Conservation (phyloP, 805 yeast species). For the Cyberlindnera subsufficiens region DNA sequence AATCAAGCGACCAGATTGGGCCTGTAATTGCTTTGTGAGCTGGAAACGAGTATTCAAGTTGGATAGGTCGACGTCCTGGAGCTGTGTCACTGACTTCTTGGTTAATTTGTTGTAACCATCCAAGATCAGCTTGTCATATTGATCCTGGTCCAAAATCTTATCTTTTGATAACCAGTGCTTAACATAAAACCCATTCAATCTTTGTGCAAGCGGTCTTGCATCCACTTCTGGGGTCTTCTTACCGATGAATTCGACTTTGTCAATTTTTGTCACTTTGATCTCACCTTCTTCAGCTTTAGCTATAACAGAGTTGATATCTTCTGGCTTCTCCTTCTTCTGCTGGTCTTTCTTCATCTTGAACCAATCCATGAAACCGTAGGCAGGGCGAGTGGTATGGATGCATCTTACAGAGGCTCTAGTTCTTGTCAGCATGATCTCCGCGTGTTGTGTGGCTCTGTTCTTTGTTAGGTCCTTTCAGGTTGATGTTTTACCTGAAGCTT, state of each 20-base stretch:
- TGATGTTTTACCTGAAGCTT: no score
- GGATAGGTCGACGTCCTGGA: constrained; percentile 16
- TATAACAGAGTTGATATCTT: constrained; percentile 26
- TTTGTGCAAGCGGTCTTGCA: constrained; percentile 9
- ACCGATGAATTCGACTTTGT: constrained; percentile 25
- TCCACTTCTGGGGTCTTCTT: constrained; percentile 10
- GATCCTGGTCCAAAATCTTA: constrained; percentile 22
- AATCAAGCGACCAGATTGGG: constrained; percentile 30
- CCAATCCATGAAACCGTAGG: constrained; percentile 34
- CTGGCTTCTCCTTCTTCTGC: constrained; percentile 13
- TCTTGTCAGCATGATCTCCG: neutral
- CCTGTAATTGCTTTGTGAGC: constrained; percentile 29
- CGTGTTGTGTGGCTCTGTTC: neutral
- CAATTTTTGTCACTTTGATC: constrained; percentile 12
- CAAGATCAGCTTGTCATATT: constrained; percentile 21
- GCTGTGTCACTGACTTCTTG: neutral
- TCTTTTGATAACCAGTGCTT: constrained; percentile 28
- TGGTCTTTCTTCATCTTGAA: constrained; percentile 28
- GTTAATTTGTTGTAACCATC: constrained; percentile 14
- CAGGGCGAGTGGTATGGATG: constrained; percentile 20
- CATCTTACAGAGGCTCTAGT: constrained; percentile 11
- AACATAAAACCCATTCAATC: constrained; percentile 24
- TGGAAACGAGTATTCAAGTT: constrained; percentile 30
- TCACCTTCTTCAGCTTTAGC: constrained; percentile 30
- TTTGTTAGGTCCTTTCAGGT: constrained; percentile 13